A percentile compares a stretch with the other conserved stretches of the same genome.
phyloP scores from a whole-genome alignment of 2,329 filamentous ascomycete species.

The Penicillium sp. region DNA sequence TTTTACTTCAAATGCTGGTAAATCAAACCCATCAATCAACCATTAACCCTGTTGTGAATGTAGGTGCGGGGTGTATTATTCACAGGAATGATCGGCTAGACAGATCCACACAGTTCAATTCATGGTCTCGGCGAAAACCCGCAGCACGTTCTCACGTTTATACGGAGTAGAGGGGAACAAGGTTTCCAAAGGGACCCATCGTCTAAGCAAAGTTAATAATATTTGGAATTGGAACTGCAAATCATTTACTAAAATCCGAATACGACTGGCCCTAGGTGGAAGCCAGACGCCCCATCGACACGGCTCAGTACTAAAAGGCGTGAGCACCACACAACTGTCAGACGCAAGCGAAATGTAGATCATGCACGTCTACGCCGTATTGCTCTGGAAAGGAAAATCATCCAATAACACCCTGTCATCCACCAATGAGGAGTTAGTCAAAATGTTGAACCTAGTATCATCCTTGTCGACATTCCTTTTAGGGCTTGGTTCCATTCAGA shows the following conservation, averaged over 20 bases:
- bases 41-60: neutral
- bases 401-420: neutral
- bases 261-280: neutral
- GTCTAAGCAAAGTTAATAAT: neutral
- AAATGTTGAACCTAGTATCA: neutral
- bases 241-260: neutral
- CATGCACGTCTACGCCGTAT: neutral
- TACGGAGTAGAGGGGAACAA: neutral
- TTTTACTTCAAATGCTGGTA: neutral
- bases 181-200: neutral
- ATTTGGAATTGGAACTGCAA: conserved; percentile 3
- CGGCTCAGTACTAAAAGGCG: neutral
- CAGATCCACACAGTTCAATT: neutral
- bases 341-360: conserved; percentile 6
- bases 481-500: neutral
- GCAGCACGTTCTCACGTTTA: neutral
- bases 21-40: neutral
- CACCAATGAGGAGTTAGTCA: neutral
- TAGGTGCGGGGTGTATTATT: conserved; percentile 3
- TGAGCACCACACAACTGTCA: conserved; percentile 2
- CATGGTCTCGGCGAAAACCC: neutral
- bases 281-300: neutral
- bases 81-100: conserved; percentile 6
- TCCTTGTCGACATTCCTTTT: neutral
- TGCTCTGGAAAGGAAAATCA: neutral